A percentile compares a stretch with the other conserved stretches of the same genome.
phyloP scores from a whole-genome alignment of 768 basidiomycete species.

The Lyophyllum semitale region DNA sequence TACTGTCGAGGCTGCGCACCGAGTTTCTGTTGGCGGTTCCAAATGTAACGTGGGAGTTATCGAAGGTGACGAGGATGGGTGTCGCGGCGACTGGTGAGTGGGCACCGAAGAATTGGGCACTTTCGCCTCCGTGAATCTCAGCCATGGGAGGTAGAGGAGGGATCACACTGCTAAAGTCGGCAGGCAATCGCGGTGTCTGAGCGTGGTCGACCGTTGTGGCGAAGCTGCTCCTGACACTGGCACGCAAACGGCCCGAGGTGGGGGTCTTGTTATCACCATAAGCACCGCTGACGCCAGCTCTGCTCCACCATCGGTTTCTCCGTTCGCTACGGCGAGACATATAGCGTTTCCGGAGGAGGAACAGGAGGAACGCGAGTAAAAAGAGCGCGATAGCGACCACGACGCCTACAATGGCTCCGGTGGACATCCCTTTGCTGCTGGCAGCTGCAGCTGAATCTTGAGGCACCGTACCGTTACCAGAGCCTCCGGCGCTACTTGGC shows the following conservation, averaged over 20 bases:
- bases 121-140: slow-evolving; percentile 42
- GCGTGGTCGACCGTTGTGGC: slow-evolving; percentile 60
- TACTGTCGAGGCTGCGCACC: slow-evolving; percentile 39
- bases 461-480: slow-evolving; percentile 12
- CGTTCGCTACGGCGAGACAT: slow-evolving; percentile 42
- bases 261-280: slow-evolving; percentile 26
- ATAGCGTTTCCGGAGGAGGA: slow-evolving; percentile 49
- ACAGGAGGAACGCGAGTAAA: slow-evolving; percentile 35
- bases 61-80: slow-evolving; percentile 33
- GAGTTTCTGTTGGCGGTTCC: slow-evolving; percentile 32
- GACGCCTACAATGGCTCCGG: slow-evolving; percentile 51
- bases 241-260: slow-evolving; percentile 15
- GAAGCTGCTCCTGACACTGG: slow-evolving; percentile 57
- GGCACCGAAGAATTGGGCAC: slow-evolving; percentile 6
- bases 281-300: slow-evolving; percentile 21
- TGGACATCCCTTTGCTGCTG: slow-evolving; percentile 31
- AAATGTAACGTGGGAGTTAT: slow-evolving; percentile 22
- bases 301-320: slow-evolving; percentile 40
- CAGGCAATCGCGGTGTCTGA: slow-evolving; percentile 20
- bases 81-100: slow-evolving; percentile 18
- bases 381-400: slow-evolving; percentile 33
- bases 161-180: slow-evolving; percentile 24
- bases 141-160: slow-evolving; percentile 56
- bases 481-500: not conserved
- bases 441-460: not conserved